Evolutionary conservation across 164 flowering plant genomes (phyloP), one percentile per base, ranked within the genome.

Genomic region (Magnolia changhungtana): DNA sequence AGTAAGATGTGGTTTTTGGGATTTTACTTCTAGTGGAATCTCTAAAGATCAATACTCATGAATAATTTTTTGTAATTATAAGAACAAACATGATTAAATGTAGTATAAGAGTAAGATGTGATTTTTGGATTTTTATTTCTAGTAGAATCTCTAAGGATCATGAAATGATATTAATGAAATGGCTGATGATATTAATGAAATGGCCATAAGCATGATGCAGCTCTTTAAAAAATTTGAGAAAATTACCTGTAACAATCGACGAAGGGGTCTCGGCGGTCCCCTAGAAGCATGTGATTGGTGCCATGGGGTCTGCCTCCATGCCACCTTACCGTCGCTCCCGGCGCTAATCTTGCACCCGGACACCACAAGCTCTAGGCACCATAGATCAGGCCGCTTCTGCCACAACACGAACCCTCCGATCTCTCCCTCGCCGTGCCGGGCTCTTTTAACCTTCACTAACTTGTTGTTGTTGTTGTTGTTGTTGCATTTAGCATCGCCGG

Each of bases 251-350:
- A 95, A 75, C 21, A 88, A 84, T 9, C 98, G 96, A 19, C 98
- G 87, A 29, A 95, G 93, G 68, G 98, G 98, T n/a, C 98, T 79
- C 7, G 98, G 94, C 0, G 98, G 98, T 20, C 98, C 98, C 2
- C 92, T 86, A 55, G 97, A 92, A 4, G 98, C 97, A 51, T 95
- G 98, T 37, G 98, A 92, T 49, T 86, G 88, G 82, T 93, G 98
- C 98, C 98, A 95, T 0, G 98, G 98, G 11, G 96, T 95, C 83
- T 95, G 98, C 52, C 97, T 82, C 98, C 98, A 93, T 3, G 96
- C 98, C 73, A 95, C 91, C 79, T 88, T 86, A 1, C 98, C 98
- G 75, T 95, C 94, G 70, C 98, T 90, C 1, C 98, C 98, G 31
- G 98, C 98, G 74, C 92, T 91, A n/a, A 95, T 88, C 80, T 95